Base-by-base conservation (phyloP, 2,329 filamentous ascomycete genomes). In the Pestalotiopsis sp. region DNA sequence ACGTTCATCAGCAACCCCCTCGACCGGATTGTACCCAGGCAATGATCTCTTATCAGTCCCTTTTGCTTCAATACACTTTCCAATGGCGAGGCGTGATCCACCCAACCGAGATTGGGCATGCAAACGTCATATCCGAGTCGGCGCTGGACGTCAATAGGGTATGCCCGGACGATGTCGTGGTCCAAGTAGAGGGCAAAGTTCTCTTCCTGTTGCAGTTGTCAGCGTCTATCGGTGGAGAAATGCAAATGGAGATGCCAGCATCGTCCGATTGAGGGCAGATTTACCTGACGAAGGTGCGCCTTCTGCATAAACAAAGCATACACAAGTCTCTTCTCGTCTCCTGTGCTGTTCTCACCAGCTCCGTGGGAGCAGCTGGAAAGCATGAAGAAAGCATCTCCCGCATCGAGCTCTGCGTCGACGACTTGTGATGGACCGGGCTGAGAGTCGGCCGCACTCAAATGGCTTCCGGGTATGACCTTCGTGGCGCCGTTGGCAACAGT, bases 401-500 rank as follows among this genome's bases (percentile, higher is more conserved):
- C 67, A 3, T 71, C 57, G 9, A 75, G 67, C 70, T 75, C 74
- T 9, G 74, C 70, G 20, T 72, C 69, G 20, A 66, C 65, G n/a
- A 68, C 63, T 31, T 65, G 38, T 13, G 60, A 41, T 17, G 72
- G 70, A 69, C 71, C 58, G 0, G 75, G 75, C 41, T 73, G 73
- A 9, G 69, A 69, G 12, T 65, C 41, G n/a, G 70, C 70, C 62
- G 76, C 75, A 77, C 76, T 78, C 56, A 82, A 73, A 65, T 82
- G 80, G n/a, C 72, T 75, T 0, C 79, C 77, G 1, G 80, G 80
- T 39, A 82, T 76, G 68, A 81, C 75, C 4, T 77, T 71, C 4
- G 80, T 82, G 17, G 79, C 80, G 2, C 80, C 79, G 68, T 81
- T 81, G 17, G 72, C 63, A 4, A 68, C 70, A 0, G 78, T 80